A percentile compares a stretch with the other conserved stretches of the same genome.
These are phyloP conservation scores for Boechera retrofracta DNA, from an alignment of 345 rosid genomes.

Conservation along the genomic window DNA sequence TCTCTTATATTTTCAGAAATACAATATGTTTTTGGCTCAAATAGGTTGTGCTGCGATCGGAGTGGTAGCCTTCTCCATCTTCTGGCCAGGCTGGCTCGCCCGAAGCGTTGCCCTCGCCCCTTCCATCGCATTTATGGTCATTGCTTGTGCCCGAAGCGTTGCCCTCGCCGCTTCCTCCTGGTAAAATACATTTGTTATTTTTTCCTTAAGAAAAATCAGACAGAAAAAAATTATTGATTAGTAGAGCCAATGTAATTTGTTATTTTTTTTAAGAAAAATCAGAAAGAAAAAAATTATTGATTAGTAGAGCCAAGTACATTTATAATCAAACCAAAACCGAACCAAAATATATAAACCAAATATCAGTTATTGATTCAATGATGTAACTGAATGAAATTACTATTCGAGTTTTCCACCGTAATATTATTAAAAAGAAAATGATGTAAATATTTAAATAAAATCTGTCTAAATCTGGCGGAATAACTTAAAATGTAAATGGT, in stretches of 20 bases:
- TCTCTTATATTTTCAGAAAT: conserved; percentile 63
- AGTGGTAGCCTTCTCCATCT: conserved; percentile 66
- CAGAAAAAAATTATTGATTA: neutral
- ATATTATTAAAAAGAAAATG: too few species aligned
- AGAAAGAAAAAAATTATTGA: neutral
- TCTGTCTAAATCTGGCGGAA: too few species aligned
- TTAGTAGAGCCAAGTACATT: neutral
- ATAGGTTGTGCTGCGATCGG: conserved; percentile 91
- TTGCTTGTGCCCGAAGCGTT: conserved; percentile 49
- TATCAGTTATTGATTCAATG: too few species aligned
- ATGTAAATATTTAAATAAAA: too few species aligned
- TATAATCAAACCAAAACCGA: neutral
- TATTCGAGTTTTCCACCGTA: too few species aligned
- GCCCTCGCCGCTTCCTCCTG: conserved; percentile 57
- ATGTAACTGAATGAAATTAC: neutral
- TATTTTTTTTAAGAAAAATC: neutral
- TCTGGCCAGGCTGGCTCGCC: conserved; percentile 91
- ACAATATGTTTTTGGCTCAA: conserved; percentile 91
- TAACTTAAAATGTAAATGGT: too few species aligned
- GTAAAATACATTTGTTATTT: conserved; percentile 41
- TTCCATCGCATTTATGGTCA: conserved; percentile 84
- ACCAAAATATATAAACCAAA: neutral
- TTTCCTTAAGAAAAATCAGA: neutral
- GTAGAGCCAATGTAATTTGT: neutral
- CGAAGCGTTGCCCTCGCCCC: conserved; percentile 78